A percentile compares a stretch with the other conserved stretches of the same genome.
Evolutionary conservation across 495 filamentous ascomycete species (phyloP).

Genomic region (Melanomma pulvis-pyrius): DNA sequence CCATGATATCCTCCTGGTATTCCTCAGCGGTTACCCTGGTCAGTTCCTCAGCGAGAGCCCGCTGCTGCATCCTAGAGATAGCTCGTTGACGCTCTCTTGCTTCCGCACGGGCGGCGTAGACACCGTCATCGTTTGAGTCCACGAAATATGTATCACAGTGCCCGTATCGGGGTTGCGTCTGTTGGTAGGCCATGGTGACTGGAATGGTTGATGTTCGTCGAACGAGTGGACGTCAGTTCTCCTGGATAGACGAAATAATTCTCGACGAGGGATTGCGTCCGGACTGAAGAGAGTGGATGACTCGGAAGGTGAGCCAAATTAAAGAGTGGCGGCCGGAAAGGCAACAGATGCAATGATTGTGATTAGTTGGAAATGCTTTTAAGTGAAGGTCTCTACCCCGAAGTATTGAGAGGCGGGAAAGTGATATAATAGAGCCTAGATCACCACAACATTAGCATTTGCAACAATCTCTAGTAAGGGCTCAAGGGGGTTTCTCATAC

Average conservation of each 20-base stretch:
- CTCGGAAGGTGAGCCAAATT: slow-evolving; percentile 45
- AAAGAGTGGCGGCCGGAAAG: slow-evolving; percentile 60
- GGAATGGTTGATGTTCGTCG: slow-evolving; percentile 20
- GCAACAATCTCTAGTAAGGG: slow-evolving; percentile 26
- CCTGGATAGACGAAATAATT: slow-evolving; percentile 39
- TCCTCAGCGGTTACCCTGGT: slow-evolving; percentile 80
- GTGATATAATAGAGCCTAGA: slow-evolving; percentile 7
- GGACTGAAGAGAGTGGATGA: slow-evolving; percentile 37
- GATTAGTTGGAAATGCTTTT: slow-evolving; percentile 57
- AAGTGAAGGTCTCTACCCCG: slow-evolving; percentile 46
- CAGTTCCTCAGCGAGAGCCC: slow-evolving; percentile 82
- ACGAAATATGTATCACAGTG: slow-evolving; percentile 82
- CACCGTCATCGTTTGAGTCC: slow-evolving; percentile 72
- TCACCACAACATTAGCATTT: slow-evolving; percentile 2
- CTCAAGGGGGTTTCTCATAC: slow-evolving; percentile 29
- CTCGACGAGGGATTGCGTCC: slow-evolving; percentile 17
- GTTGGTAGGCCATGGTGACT: slow-evolving; percentile 69
- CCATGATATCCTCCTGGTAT: slow-evolving; percentile 88
- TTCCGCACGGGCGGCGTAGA: slow-evolving; percentile 46
- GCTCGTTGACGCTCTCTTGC: slow-evolving; percentile 71
- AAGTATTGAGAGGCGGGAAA: slow-evolving; percentile 25
- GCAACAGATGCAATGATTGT: slow-evolving; percentile 59
- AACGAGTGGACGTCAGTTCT: slow-evolving; percentile 48
- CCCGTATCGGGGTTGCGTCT: slow-evolving; percentile 42
- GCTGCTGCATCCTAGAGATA: slow-evolving; percentile 74